These are phyloP conservation scores for Penicillium samsonianum DNA, from an alignment of 495 filamentous ascomycete species.

Conservation along the genomic window DNA sequence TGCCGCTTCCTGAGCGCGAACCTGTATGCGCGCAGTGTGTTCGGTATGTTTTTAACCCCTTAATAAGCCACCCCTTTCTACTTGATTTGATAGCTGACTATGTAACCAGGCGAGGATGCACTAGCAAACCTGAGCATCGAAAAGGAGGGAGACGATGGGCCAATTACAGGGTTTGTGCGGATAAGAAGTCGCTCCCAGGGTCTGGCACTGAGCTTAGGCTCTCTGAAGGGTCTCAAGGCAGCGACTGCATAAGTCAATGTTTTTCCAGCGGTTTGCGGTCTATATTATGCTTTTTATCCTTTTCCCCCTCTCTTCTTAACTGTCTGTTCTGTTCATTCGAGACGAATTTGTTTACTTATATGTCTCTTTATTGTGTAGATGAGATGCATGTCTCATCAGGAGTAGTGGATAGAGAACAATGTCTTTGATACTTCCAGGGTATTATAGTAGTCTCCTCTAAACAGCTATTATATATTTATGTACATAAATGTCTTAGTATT, in stretches of 20 bases:
- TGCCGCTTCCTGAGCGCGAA: constrained; percentile 98
- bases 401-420: constrained; percentile 37
- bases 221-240: constrained; percentile 86
- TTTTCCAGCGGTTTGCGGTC: constrained; percentile 34
- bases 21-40: constrained; percentile 94
- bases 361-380: constrained; percentile 32
- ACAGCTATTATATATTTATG: not conserved
- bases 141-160: constrained; percentile 92
- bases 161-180: constrained; percentile 96
- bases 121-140: constrained; percentile 97
- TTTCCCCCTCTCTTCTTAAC: constrained; percentile 23
- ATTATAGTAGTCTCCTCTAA: not conserved
- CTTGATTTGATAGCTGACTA: constrained; percentile 27
- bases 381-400: constrained; percentile 20
- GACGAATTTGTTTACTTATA: constrained; percentile 39
- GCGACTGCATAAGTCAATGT: constrained; percentile 46
- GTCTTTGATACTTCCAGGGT: constrained; percentile 9
- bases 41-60: constrained; percentile 66
- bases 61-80: constrained; percentile 15
- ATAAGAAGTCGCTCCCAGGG: constrained; percentile 98
- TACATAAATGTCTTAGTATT: not conserved
- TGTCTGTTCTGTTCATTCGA: constrained; percentile 24
- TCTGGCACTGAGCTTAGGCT: constrained; percentile 89
- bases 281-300: constrained; percentile 32
- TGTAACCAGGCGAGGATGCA: constrained; percentile 85